Conservation (phyloP, 2,329 filamentous ascomycete species). For the Apiospora saccharicola region DNA sequence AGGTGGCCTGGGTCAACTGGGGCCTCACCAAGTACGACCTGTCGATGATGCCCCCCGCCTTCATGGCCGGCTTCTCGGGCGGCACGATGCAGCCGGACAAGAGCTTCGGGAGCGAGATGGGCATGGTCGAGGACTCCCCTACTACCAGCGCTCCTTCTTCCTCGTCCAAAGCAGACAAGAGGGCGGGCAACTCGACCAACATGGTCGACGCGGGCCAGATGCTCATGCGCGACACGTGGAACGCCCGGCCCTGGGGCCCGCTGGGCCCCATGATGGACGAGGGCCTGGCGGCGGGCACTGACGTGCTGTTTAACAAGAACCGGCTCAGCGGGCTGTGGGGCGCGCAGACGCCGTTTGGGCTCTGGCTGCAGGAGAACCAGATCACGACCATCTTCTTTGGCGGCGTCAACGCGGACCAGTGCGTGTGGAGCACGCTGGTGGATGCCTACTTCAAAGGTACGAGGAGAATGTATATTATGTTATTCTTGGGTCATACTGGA, state of each 20-base stretch:
- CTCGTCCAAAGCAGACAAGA: slow-evolving; percentile 22
- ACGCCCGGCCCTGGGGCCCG: slow-evolving; percentile 41
- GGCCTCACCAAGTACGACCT: slow-evolving; percentile 40
- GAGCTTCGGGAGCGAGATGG: slow-evolving; percentile 43
- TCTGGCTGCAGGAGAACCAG: slow-evolving; percentile 41
- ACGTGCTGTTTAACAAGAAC: slow-evolving; percentile 42
- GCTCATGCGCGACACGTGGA: slow-evolving; percentile 39
- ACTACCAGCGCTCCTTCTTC: too few species aligned
- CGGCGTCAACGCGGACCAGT: slow-evolving; percentile 43
- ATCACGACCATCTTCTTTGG: slow-evolving; percentile 43
- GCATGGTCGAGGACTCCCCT: slow-evolving; percentile 28
- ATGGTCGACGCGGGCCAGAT: slow-evolving; percentile 36
- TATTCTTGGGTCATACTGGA: not conserved
- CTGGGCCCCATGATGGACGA: slow-evolving; percentile 37
- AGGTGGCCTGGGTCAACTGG: slow-evolving; percentile 42
- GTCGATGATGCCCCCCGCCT: slow-evolving; percentile 39
- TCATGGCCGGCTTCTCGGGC: slow-evolving; percentile 38
- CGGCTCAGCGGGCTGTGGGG: slow-evolving; percentile 41
- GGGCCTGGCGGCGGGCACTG: slow-evolving; percentile 37
- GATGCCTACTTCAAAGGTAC: slow-evolving; percentile 43
- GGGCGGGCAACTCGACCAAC: slow-evolving; percentile 32
- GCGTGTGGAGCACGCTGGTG: slow-evolving; percentile 41
- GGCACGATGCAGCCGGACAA: slow-evolving; percentile 33
- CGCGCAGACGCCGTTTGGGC: slow-evolving; percentile 40
- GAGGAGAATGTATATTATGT: too few species aligned